These are phyloP conservation scores for Pelargonium citronellum DNA, from an alignment of 441 rosid species.

Conservation along the genomic window DNA sequence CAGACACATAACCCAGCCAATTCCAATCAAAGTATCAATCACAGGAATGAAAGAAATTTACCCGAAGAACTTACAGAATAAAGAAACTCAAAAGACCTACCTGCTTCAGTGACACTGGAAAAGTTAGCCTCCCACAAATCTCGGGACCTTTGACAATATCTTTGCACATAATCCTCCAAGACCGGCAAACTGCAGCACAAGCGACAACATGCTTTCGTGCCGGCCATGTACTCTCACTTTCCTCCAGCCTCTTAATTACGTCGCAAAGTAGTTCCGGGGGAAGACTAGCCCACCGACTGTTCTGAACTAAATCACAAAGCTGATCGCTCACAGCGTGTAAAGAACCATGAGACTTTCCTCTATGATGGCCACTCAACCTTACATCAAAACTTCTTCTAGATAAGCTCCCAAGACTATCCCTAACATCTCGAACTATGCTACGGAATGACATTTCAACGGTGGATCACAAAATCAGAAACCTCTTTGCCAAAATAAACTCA, in stretches of 20 bases:
- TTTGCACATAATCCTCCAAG: constrained; percentile 95
- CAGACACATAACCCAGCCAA: too few relatives aligned
- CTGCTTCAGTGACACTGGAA: constrained; percentile 92
- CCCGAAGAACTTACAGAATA: neutral
- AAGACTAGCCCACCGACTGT: constrained; percentile 78
- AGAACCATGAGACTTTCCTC: constrained; percentile 76
- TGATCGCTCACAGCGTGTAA: constrained; percentile 62
- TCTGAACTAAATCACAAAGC: constrained; percentile 45
- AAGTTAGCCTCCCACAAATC: constrained; percentile 83
- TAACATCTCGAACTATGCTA: constrained; percentile 83
- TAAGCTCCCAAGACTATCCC: constrained; percentile 87
- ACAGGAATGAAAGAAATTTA: too few relatives aligned
- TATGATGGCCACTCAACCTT: constrained; percentile 53
- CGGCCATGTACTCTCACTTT: constrained; percentile 87
- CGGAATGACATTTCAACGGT: constrained; percentile 64
- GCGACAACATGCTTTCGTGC: constrained; percentile 83
- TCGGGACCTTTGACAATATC: constrained; percentile 83
- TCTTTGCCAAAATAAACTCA: neutral
- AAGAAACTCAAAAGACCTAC: constrained; percentile 26
- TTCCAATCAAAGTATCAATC: too few relatives aligned
- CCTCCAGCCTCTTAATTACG: constrained; percentile 88
- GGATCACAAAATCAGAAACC: neutral
- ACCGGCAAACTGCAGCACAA: constrained; percentile 87
- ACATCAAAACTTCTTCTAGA: constrained; percentile 82
- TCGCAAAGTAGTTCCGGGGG: constrained; percentile 86